phyloP scores from a whole-genome alignment of 1,284 basidiomycete genomes.

The Ceratorhiza oryzae-sativae region DNA sequence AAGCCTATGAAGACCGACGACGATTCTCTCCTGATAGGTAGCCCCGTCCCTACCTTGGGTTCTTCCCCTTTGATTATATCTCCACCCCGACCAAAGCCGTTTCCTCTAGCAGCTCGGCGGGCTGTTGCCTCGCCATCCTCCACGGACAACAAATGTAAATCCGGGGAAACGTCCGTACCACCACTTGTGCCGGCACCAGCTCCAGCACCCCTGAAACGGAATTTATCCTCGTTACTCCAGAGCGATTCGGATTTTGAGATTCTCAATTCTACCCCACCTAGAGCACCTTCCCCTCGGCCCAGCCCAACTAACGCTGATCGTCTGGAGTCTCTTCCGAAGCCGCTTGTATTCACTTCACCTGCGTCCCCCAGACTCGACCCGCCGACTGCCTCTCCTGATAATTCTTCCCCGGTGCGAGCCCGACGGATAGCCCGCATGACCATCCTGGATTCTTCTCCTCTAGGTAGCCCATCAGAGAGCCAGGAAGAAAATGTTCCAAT shows the following conservation, averaged over 20 bases:
- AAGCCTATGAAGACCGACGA: conserved; percentile 47
- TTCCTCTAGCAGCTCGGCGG: conserved; percentile 12
- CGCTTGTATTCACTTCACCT: conserved; percentile 19
- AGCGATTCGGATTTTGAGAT: conserved; percentile 61
- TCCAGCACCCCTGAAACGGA: conserved; percentile 22
- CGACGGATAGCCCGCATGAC: conserved; percentile 27
- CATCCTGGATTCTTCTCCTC: conserved; percentile 30
- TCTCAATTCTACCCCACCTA: conserved; percentile 57
- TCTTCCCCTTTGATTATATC: conserved; percentile 5
- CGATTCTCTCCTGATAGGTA: conserved; percentile 53
- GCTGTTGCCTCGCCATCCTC: conserved; percentile 31
- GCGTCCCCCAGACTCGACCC: conserved; percentile 27
- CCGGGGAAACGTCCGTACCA: no score
- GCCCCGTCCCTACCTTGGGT: conserved; percentile 44
- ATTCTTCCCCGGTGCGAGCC: conserved; percentile 60
- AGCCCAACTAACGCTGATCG: not conserved
- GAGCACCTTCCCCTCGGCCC: conserved; percentile 54
- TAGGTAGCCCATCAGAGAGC: conserved; percentile 47
- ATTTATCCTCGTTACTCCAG: conserved; percentile 48
- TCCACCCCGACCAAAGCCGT: conserved; percentile 18
- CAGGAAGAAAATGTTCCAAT: conserved; percentile 37
- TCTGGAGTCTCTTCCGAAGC: not conserved
- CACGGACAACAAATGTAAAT: conserved; percentile 48
- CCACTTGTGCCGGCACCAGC: conserved; percentile 51
- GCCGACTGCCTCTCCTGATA: conserved; percentile 50